phyloP scores from a whole-genome alignment of 163 green algal genomes.

The Smithsoniella earleae region DNA sequence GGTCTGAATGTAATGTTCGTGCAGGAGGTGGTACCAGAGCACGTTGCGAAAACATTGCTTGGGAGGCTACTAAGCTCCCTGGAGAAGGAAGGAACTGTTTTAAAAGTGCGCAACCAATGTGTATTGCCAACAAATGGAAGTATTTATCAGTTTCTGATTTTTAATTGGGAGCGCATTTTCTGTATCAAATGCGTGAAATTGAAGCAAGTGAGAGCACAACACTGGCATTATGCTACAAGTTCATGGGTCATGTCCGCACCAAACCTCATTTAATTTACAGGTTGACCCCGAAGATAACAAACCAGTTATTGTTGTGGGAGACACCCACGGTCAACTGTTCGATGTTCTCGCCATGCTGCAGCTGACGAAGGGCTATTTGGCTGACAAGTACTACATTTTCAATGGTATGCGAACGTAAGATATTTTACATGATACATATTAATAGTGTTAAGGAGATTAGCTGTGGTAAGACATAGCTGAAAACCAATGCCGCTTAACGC shows the following conservation, averaged over 20 bases:
- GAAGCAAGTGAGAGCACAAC: no score
- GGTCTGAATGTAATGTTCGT: no score
- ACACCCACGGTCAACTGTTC: slow-evolving; percentile 92
- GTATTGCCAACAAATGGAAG: no score
- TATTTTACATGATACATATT: no score
- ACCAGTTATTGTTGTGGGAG: slow-evolving; percentile 62
- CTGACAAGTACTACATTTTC: slow-evolving; percentile 33
- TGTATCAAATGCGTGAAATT: no score
- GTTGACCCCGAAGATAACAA: background rate
- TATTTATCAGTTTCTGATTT: no score
- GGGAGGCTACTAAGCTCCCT: background rate
- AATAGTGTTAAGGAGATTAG: no score
- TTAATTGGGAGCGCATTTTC: no score
- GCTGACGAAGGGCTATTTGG: background rate
- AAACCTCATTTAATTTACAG: background rate
- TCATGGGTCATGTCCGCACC: no score
- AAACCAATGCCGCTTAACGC: no score
- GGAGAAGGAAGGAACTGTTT: background rate
- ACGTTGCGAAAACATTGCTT: background rate
- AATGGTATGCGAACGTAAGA: slow-evolving; percentile 35
- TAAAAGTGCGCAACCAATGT: background rate
- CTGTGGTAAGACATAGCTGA: no score
- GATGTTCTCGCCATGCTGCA: slow-evolving; percentile 49
- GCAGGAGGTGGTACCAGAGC: background rate
- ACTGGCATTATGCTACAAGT: no score